Conservation (phyloP, 2,329 filamentous ascomycete species). For the Parastagonospora nodorum region DNA sequence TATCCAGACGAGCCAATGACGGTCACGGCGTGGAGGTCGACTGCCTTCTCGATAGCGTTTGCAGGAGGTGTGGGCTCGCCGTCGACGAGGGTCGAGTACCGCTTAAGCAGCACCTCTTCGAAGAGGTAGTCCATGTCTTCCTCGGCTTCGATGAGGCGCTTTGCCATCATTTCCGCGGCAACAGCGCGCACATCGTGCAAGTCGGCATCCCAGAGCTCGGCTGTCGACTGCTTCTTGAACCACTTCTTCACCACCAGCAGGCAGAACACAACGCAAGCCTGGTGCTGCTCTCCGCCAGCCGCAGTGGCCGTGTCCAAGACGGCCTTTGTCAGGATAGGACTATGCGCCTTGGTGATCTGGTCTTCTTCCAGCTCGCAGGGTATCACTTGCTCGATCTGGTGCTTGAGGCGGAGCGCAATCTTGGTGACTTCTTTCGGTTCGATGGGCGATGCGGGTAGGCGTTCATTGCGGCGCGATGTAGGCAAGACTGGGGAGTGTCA, state of each 20-base stretch:
- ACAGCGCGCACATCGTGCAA: slow-evolving; percentile 77
- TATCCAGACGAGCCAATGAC: slow-evolving; percentile 94
- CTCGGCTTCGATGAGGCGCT: slow-evolving; percentile 84
- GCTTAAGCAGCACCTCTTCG: slow-evolving; percentile 80
- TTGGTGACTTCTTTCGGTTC: slow-evolving; percentile 83
- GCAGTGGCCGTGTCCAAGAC: slow-evolving; percentile 82
- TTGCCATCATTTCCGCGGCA: slow-evolving; percentile 91
- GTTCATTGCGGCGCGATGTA: slow-evolving; percentile 58
- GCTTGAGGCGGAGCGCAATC: slow-evolving; percentile 84
- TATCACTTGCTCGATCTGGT: slow-evolving; percentile 86
- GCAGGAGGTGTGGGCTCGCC: slow-evolving; percentile 73
- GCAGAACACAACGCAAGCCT: slow-evolving; percentile 81
- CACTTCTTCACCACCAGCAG: slow-evolving; percentile 74
- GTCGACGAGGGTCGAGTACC: slow-evolving; percentile 81
- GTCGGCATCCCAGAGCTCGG: slow-evolving; percentile 92
- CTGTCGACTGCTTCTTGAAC: slow-evolving; percentile 78
- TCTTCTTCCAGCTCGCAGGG: slow-evolving; percentile 85
- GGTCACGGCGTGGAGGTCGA: slow-evolving; percentile 85
- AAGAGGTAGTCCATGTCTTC: slow-evolving; percentile 79
- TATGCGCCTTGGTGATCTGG: slow-evolving; percentile 78
- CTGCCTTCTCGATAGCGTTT: slow-evolving; percentile 91
- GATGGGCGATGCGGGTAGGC: slow-evolving; percentile 67
- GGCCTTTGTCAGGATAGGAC: slow-evolving; percentile 77
- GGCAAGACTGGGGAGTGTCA: slow-evolving; percentile 64
- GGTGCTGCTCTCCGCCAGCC: slow-evolving; percentile 76